Base-by-base conservation (phyloP, 2,329 filamentous ascomycete genomes). In the Aotearoamyces nothofagi region DNA sequence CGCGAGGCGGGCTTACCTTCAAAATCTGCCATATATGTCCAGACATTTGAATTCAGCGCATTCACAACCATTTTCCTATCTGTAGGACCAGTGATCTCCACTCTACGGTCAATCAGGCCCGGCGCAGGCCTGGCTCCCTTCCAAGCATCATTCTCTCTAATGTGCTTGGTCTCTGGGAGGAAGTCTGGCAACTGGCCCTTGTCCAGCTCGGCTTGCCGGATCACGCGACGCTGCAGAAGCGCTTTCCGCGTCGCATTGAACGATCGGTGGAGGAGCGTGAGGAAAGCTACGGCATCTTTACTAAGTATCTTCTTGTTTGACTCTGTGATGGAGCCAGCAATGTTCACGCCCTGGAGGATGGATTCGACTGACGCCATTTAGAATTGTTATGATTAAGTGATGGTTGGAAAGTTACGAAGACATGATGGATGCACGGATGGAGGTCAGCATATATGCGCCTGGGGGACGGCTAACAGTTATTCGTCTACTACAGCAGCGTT, bases 61-160 rank as follows among this genome's bases (percentile, higher is more conserved):
- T 98, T 98, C 38, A 96, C 82, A 26, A 96, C 84, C 90, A 98
- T 98, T 69, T 96, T 98, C 43, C 90, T 71, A 58, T 96, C 90
- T 5, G 86, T 94, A 1, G 90, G 90, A 6, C 90, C 90, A 4
- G 90, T 98, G 49, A 96, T 98, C 63, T 98, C 90, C 17, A 94
- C 81, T 36, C 90, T 74, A 40, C 90, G 78, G 61, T 98, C 90
- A 24, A 93, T 74, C 32, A 96, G 69, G 33, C 90, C 90, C 0
- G 90, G 87, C 5, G 87, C 90, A 11, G 90, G 90, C 29, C 78
- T 70, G 24, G 90, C 84, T 37, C 83, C 90, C 60, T 73, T 90
- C 90, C 90, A 98, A 45, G 84, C 75, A 53, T 80, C 71, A 56
- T 93, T 81, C 46, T 96, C 86, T 46, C 90, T 83, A 54, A 98